A percentile compares a stretch with the other conserved stretches of the same genome.
phyloP scores from a whole-genome alignment of 768 basidiomycete genomes.

The Botryobasidium botryosum region DNA sequence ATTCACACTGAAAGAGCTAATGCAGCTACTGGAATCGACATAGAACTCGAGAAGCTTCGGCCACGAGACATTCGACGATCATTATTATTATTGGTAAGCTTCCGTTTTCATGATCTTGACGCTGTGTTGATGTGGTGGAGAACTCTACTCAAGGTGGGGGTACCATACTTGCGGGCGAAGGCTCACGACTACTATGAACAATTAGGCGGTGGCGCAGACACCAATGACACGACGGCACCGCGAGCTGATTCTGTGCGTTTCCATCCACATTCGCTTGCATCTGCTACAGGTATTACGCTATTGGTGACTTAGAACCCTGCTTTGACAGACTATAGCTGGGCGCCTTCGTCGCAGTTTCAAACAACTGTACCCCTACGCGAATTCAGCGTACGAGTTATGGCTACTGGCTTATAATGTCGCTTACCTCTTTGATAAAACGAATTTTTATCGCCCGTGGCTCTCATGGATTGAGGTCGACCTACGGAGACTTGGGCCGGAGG shows the following conservation, averaged over 20 bases:
- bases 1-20: conserved; percentile 51
- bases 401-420: conserved; percentile 69
- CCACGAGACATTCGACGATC: conserved; percentile 56
- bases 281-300: no score
- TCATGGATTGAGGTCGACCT: conserved; percentile 71
- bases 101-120: conserved; percentile 1
- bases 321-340: conserved; percentile 11
- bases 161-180: conserved; percentile 83
- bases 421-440: conserved; percentile 77
- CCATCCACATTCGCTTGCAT: background rate
- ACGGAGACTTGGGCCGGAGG: conserved; percentile 59
- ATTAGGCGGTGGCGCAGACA: conserved; percentile 61
- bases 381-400: conserved; percentile 63
- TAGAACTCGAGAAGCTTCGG: conserved; percentile 47
- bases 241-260: background rate
- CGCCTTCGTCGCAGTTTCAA: conserved; percentile 50
- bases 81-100: conserved; percentile 58
- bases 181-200: conserved; percentile 81
- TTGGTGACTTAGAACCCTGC: no score
- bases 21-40: conserved; percentile 49
- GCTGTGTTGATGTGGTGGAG: background rate
- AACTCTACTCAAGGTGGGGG: conserved; percentile 40
- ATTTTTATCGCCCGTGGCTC: conserved; percentile 85
- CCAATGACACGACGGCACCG: conserved; percentile 27
- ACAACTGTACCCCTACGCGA: conserved; percentile 63